Conservation (phyloP, 2,329 filamentous ascomycete genomes). For the Chaetomium globosum region DNA sequence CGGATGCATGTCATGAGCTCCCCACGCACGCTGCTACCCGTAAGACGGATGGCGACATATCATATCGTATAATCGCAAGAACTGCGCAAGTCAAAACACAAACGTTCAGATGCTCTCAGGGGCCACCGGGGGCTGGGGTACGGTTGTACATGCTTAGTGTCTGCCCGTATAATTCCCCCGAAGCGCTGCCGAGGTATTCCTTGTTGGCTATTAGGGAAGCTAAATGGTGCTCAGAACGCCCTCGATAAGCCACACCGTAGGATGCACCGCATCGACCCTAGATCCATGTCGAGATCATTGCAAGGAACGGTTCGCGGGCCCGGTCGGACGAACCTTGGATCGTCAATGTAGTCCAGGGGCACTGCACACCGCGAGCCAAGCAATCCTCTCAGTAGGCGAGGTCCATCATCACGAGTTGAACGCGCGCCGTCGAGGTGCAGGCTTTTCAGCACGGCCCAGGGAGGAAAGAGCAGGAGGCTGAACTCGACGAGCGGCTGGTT, state of each 20-base stretch:
- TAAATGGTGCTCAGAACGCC: background rate
- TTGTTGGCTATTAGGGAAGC: background rate
- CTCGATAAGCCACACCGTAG: background rate
- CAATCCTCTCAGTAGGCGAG: background rate
- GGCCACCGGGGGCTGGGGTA: background rate
- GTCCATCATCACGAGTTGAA: background rate
- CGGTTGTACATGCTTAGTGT: background rate
- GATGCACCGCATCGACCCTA: background rate
- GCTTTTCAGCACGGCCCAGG: background rate
- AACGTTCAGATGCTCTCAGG: background rate
- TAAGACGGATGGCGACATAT: constrained; percentile 3
- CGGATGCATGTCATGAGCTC: constrained; percentile 1
- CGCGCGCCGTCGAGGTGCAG: background rate
- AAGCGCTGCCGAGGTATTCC: background rate
- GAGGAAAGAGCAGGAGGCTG: background rate
- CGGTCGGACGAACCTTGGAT: background rate
- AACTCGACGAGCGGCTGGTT: background rate
- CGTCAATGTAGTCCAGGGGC: background rate
- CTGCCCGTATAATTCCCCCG: background rate
- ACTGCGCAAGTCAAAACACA: background rate
- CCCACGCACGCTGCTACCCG: background rate
- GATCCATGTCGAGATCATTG: background rate
- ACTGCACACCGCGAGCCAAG: background rate
- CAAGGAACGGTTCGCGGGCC: background rate
- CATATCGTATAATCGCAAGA: background rate